Evolutionary conservation across 306 rosid genomes (phyloP), one percentile per base, ranked within the genome.

Genomic region (Cucurbita moschata): DNA sequence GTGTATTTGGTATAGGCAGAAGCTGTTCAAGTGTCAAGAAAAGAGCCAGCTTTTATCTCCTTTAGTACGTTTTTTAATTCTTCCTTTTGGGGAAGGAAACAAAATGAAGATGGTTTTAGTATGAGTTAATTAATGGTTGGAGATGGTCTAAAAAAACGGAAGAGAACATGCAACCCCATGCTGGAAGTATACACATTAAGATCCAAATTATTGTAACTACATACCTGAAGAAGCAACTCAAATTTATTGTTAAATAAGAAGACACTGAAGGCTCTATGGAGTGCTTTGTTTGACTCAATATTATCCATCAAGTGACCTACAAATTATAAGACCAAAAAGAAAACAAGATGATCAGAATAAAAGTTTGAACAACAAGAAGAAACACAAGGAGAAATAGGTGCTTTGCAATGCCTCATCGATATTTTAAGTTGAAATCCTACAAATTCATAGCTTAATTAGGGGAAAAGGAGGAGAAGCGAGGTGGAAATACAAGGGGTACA

Each of bases 231-330:
- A 79, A 94, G 97, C 87, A 94, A 74, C 87, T 94, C 96, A 76
- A 80, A 82, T 78, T 89, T 94, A 54, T 97, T 79, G 95, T 94
- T 94, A 72, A 94, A 94, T 79, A 94, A 81, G 80, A 94, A 94
- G 66, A 94, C 99, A 76, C 99, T 94, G 85, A 94, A 94, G 79
- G 99, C 97, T 79, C 99, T 85, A 75, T 94, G 99, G 40, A 94
- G 88, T 83, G 83, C 72, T 77, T 89, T 91, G 76, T 82, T 93
- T 76, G 88, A 62, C 71, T 94, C 97, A 78, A 94, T 91, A 86
- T 94, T 94, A 60, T 90, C 97, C 99, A 88, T 86, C 89, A 94
- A 84, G 80, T 94, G 99, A 79, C 99, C 99, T 94, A 77, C 47
- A 66, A 56, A 75, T 19, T 66, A 6, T 23, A 66, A 19, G 16